A percentile compares a stretch with the other conserved stretches of the same genome.
Conservation (phyloP, 2,329 filamentous ascomycete genomes). For the Diaporthe ampelina region DNA sequence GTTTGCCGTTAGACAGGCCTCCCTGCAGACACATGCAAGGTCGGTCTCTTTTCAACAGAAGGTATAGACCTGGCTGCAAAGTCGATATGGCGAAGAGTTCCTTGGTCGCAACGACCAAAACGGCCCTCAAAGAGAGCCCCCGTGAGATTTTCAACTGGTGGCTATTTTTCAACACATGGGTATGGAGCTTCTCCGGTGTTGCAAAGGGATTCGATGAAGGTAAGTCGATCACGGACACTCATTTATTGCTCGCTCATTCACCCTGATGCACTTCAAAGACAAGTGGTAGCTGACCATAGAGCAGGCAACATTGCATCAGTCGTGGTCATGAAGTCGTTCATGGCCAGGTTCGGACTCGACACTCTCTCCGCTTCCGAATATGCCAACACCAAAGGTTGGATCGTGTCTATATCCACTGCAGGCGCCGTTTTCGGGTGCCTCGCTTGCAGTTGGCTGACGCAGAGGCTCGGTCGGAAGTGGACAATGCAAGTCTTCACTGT, state of each 20-base stretch:
- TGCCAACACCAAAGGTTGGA: conserved; percentile 13
- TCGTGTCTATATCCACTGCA: conserved; percentile 1
- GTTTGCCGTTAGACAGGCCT: neutral
- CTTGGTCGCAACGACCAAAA: neutral
- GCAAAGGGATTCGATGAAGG: conserved; percentile 21
- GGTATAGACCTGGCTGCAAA: neutral
- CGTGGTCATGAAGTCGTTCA: conserved; percentile 19
- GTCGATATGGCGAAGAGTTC: neutral
- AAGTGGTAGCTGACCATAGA: neutral
- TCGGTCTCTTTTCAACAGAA: neutral
- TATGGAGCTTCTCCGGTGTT: conserved; percentile 15
- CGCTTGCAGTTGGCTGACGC: conserved; percentile 10
- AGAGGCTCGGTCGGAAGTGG: conserved; percentile 15
- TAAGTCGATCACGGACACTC: neutral
- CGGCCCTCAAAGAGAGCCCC: conserved; percentile 2
- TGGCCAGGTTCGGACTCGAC: neutral
- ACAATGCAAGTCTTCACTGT: conserved; percentile 15
- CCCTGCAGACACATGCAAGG: neutral
- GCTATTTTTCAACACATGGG: conserved; percentile 4
- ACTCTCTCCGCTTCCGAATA: conserved; percentile 3
- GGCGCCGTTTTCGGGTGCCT: conserved; percentile 15
- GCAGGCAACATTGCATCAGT: conserved; percentile 10
- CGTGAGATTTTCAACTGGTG: conserved; percentile 17
- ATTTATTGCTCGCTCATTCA: neutral
- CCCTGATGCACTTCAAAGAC: no score